Percentiles rank a stretch among this genome's conserved stretches.
Conservation (phyloP, 1,139 yeast species). For the Pichia norvegensis region DNA sequence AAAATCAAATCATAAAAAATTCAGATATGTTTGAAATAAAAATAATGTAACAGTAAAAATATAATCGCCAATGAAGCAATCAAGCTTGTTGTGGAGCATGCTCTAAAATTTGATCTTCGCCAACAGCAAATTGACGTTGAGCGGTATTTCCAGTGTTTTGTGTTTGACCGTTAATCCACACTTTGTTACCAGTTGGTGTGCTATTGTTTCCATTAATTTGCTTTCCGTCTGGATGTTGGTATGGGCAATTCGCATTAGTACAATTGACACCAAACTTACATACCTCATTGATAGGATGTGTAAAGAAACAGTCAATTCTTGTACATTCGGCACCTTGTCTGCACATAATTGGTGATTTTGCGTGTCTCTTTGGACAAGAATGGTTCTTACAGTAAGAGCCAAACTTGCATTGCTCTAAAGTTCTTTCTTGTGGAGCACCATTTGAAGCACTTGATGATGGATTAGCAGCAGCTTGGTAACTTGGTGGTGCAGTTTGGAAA, state of each 20-base stretch:
- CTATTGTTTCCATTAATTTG: conserved; percentile 20
- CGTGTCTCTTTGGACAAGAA: conserved; percentile 79
- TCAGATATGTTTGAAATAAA: not conserved
- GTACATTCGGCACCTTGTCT: conserved; percentile 74
- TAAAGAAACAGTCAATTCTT: conserved; percentile 72
- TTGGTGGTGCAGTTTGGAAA: conserved; percentile 27
- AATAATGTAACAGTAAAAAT: not conserved
- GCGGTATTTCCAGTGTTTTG: conserved; percentile 31
- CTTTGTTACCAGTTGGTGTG: conserved; percentile 29
- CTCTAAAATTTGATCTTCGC: conserved; percentile 70
- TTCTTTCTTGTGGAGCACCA: conserved; percentile 29
- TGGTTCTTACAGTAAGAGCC: conserved; percentile 68
- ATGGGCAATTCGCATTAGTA: conserved; percentile 60
- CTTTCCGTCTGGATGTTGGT: conserved; percentile 74
- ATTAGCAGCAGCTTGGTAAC: not conserved
- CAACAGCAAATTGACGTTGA: conserved; percentile 66
- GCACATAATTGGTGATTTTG: conserved; percentile 62
- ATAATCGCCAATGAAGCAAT: not conserved
- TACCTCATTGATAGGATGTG: conserved; percentile 70
- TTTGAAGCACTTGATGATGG: not conserved
- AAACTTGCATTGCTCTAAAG: conserved; percentile 75
- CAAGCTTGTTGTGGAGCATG: conserved; percentile 46
- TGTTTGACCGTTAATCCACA: conserved; percentile 37
- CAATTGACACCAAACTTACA: conserved; percentile 78
- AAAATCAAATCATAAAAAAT: not conserved